Evolutionary conservation across 192 early-diverging fungal species (phyloP).

Genomic region (Linnemannia exigua): DNA sequence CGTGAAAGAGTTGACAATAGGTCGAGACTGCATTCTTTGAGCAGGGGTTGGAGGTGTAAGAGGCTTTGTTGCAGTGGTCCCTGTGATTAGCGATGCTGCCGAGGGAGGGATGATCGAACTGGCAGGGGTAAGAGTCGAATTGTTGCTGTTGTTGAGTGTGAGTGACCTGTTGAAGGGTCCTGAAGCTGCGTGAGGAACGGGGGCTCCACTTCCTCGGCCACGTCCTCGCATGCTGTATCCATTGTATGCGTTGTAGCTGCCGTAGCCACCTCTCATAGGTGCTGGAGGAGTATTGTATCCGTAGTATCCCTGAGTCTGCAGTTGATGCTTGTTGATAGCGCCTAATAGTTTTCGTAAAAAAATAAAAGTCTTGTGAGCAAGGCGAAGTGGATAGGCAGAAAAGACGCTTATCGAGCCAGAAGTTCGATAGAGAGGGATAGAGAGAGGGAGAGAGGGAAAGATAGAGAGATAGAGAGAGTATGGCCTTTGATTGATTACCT

Average conservation of each 20-base stretch:
- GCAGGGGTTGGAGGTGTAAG: background rate
- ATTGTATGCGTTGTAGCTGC: conserved; percentile 12
- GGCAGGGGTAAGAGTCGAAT: background rate
- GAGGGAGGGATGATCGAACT: background rate
- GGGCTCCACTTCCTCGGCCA: conserved; percentile 16
- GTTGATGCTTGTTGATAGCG: conserved; percentile 49
- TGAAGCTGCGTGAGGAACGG: background rate
- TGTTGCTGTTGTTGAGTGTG: conserved; percentile 44
- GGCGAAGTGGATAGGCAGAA: no score
- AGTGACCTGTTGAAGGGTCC: conserved; percentile 38
- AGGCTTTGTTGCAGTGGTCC: background rate
- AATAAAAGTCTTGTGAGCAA: background rate
- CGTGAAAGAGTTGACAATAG: background rate
- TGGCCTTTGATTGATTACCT: conserved; percentile 7
- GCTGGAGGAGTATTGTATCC: conserved; percentile 1
- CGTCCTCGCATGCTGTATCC: conserved; percentile 34
- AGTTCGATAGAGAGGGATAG: no score
- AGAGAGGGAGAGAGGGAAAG: no score
- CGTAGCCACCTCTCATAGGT: conserved; percentile 13
- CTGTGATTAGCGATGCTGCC: background rate
- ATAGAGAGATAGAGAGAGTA: no score
- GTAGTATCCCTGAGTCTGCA: background rate
- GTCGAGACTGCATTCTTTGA: background rate
- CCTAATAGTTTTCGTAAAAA: conserved; percentile 11
- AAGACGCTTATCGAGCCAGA: no score